phyloP scores from a whole-genome alignment of 768 basidiomycete genomes.

The Tulasnella sp. region DNA sequence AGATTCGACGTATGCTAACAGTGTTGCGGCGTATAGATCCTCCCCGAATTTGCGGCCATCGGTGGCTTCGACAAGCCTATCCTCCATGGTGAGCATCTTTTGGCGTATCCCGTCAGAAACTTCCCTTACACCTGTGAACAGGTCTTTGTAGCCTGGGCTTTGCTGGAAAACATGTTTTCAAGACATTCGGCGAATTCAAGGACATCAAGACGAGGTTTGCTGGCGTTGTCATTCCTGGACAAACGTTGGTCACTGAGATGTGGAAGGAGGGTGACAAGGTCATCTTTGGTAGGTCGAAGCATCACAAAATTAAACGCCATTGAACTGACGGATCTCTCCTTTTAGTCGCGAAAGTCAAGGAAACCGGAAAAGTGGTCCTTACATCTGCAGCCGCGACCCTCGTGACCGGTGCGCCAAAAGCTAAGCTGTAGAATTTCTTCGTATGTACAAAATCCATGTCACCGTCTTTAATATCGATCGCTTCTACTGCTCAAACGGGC shows the following conservation, averaged over 20 bases:
- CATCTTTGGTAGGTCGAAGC: constrained; percentile 68
- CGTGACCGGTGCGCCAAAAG: constrained; percentile 31
- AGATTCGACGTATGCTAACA: neutral
- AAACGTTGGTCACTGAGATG: constrained; percentile 93
- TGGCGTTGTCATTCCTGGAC: constrained; percentile 88
- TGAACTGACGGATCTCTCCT: neutral
- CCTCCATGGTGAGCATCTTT: constrained; percentile 46
- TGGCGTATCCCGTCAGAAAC: neutral
- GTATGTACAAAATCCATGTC: neutral
- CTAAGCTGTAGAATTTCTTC: constrained; percentile 37
- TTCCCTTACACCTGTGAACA: constrained; percentile 22
- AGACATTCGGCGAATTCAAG: constrained; percentile 73
- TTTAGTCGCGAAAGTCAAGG: constrained; percentile 81
- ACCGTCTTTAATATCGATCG: neutral
- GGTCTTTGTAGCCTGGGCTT: constrained; percentile 90
- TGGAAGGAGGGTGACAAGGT: constrained; percentile 93
- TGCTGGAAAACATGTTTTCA: constrained; percentile 83
- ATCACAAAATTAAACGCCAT: neutral
- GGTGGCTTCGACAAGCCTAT: constrained; percentile 94
- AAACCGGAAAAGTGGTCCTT: constrained; percentile 62
- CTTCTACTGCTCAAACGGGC: neutral
- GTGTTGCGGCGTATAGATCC: constrained; percentile 46
- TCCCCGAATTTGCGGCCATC: constrained; percentile 86
- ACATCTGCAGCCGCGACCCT: constrained; percentile 78
- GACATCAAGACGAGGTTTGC: constrained; percentile 98